A percentile compares a stretch with the other conserved stretches of the same genome.
These are phyloP conservation scores for Pisolithus thermaeus DNA, from an alignment of 1,284 basidiomycete genomes.

Conservation along the genomic window DNA sequence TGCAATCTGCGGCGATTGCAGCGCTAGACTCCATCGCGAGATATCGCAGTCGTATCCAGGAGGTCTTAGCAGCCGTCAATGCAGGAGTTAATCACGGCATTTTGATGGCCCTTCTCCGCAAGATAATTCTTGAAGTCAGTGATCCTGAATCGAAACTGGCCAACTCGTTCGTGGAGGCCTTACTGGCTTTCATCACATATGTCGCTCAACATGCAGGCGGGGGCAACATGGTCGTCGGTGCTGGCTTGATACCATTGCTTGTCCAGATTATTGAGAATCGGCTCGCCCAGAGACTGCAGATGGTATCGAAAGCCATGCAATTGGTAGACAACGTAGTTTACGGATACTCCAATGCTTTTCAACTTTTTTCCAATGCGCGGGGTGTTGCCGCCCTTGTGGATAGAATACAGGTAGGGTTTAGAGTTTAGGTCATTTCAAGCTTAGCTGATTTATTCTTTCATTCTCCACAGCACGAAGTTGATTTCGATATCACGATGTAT, in stretches of 20 bases:
- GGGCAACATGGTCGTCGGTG: conserved; percentile 93
- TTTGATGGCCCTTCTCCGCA: conserved; percentile 82
- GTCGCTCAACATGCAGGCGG: conserved; percentile 81
- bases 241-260: conserved; percentile 88
- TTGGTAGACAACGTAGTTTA: conserved; percentile 92
- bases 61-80: conserved; percentile 88
- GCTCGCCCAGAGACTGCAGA: conserved; percentile 57
- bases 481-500: conserved; percentile 58
- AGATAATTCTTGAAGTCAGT: conserved; percentile 68
- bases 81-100: conserved; percentile 96
- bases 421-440: not conserved
- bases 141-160: conserved; percentile 62
- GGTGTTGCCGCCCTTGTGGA: conserved; percentile 86
- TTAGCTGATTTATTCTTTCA: conserved; percentile 8
- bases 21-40: conserved; percentile 87
- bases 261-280: conserved; percentile 84
- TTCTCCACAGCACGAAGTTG: conserved; percentile 58
- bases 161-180: conserved; percentile 79
- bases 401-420: conserved; percentile 68
- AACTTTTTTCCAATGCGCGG: conserved; percentile 78
- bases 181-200: conserved; percentile 85
- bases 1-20: conserved; percentile 82
- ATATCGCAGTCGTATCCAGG: conserved; percentile 78
- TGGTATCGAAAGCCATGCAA: conserved; percentile 86
- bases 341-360: conserved; percentile 83